Evolutionary conservation across 805 yeast genomes (phyloP).

Genomic region (Saturnispora halmiae): DNA sequence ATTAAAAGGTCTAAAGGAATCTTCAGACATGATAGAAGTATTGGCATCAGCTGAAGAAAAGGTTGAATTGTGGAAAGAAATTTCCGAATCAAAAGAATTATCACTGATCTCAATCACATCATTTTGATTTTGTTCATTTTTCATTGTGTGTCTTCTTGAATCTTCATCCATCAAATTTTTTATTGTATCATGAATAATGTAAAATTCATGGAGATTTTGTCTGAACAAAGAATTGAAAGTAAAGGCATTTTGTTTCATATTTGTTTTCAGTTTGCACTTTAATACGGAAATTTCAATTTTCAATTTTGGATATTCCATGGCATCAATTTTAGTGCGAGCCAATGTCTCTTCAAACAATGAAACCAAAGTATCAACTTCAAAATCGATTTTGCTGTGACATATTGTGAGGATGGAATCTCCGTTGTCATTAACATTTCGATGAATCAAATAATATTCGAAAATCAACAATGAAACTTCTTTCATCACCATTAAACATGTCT

Average conservation of each 20-base stretch:
- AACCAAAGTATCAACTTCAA: conserved; percentile 15
- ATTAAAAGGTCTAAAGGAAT: conserved; percentile 11
- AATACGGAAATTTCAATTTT: conserved; percentile 14
- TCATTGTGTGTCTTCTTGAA: neutral
- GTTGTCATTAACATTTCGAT: conserved; percentile 12
- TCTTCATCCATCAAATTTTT: conserved; percentile 15
- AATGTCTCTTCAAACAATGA: conserved; percentile 11
- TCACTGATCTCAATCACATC: conserved; percentile 11
- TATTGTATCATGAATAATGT: conserved; percentile 21
- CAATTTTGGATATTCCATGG: conserved; percentile 14
- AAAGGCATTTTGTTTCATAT: conserved; percentile 18
- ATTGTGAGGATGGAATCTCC: conserved; percentile 16
- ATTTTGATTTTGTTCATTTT: neutral
- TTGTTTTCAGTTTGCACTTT: conserved; percentile 17
- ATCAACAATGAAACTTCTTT: conserved; percentile 22
- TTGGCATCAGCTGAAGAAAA: conserved; percentile 8
- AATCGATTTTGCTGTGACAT: conserved; percentile 18
- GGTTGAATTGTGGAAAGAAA: conserved; percentile 8
- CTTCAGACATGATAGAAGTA: neutral
- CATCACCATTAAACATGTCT: conserved; percentile 19
- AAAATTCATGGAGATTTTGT: conserved; percentile 25
- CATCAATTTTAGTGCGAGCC: conserved; percentile 7
- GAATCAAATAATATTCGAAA: conserved; percentile 23
- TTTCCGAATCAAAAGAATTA: conserved; percentile 7
- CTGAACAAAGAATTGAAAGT: conserved; percentile 19